A percentile compares a stretch with the other conserved stretches of the same genome.
phyloP scores from a whole-genome alignment of 805 yeast genomes.

The Vanderwaltozyma yarrowii region DNA sequence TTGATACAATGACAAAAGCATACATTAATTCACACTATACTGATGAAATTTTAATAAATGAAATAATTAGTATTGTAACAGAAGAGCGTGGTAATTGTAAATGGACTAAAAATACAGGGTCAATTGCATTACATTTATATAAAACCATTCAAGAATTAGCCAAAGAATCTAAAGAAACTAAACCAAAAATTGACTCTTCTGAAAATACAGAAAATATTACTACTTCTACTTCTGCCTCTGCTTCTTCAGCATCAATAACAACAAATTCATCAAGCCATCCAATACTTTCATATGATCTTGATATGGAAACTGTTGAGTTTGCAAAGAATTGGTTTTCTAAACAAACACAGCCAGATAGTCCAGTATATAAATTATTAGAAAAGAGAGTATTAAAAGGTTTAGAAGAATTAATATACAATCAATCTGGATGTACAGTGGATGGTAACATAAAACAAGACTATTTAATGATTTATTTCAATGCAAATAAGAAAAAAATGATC shows the following conservation, averaged over 20 bases:
- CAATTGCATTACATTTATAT: conserved; percentile 50
- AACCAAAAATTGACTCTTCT: not conserved
- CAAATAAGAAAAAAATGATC: not conserved
- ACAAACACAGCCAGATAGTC: conserved; percentile 72
- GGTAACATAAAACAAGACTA: conserved; percentile 3
- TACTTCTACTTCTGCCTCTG: no score
- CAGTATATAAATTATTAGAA: conserved; percentile 65
- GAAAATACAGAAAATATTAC: not conserved
- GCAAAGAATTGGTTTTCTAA: conserved; percentile 40
- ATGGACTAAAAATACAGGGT: conserved; percentile 76
- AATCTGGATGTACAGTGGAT: conserved; percentile 13
- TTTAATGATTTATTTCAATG: not conserved
- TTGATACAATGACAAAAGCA: conserved; percentile 26
- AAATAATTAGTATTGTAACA: conserved; percentile 66
- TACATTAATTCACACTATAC: conserved; percentile 31
- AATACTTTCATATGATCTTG: not conserved
- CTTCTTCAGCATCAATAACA: no score
- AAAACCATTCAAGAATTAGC: conserved; percentile 24
- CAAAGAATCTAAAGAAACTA: conserved; percentile 9
- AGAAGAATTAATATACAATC: conserved; percentile 26
- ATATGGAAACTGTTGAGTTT: conserved; percentile 30
- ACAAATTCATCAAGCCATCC: not conserved
- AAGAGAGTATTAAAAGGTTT: conserved; percentile 44
- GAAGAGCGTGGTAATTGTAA: conserved; percentile 79
- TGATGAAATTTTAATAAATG: conserved; percentile 46